Evolutionary conservation across 1,284 basidiomycete genomes (phyloP), one percentile per base, ranked within the genome.

Genomic region (Ganoderma lingzhi): DNA sequence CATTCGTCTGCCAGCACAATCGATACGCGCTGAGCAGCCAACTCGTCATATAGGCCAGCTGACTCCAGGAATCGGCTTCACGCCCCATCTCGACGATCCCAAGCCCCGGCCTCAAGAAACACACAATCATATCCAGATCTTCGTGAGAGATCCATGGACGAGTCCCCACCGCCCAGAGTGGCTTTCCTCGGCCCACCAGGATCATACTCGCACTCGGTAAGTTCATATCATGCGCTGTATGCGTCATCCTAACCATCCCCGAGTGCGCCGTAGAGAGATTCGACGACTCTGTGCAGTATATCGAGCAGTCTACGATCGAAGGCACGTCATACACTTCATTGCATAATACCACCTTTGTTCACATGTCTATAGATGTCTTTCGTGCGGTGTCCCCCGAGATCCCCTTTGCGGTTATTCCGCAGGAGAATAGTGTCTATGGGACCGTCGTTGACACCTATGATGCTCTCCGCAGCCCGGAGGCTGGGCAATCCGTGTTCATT

Each of bases 121-220:
- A 58, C 32, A 14, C 51, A 53, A 53, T 53, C 51, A 4, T 19
- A 56, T 66, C 23, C 37, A 41, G 59, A 66, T 67, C 53, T 53
- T 63, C 65, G 51, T 42, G 61, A 44, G 53, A 51, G 60, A 67
- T 37, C 56, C 62, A 71, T 71, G 70, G 44, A 59, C 48, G 63
- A 64, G 5, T 15, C 32, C 4, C 17, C 59, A n/a, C 44, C 58
- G 35, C 77, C 79, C 9, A 76, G 75, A 67, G 66, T 82, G 28
- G 79, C 78, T 39, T 88, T 90, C 76, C 82, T 94, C 39, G 93
- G 93, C 10, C 93, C 93, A 30, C 77, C 85, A 61, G 93, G 93
- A 59, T 94, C 93, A 45, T 93, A 93, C 77, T 88, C 92, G 60
- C 92, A 94, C 73, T 91, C 93, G 83, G 93, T 90, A 70, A 69